Base-by-base conservation (phyloP, 1,284 basidiomycete genomes). In the Lentinula novae-zelandiae region DNA sequence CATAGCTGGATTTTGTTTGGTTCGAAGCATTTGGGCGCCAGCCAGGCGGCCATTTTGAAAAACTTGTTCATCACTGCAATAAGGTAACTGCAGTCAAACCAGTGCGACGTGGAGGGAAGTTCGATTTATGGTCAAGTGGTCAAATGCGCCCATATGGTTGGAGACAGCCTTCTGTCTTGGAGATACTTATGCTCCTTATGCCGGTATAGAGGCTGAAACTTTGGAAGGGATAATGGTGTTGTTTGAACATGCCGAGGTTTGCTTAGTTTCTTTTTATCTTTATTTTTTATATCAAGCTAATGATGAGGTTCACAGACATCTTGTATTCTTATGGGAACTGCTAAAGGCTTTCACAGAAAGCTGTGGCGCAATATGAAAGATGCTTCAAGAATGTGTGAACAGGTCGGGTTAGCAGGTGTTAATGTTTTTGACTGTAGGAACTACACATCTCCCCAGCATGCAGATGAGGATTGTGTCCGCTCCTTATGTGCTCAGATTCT, bases 401-500 rank as follows among this genome's bases (percentile, higher is more conserved):
- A 13, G n/a, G 10, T 48, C 5, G 55, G 55, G 6, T 12, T 46
- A 7, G 6, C 39, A 33, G 55, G 55, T 7, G 8, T 57, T 5
- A 57, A 44, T 27, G 8, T 57, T 12, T 57, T 46, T 34, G 15
- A 48, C 22, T 57, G 55, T 17, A 46, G 33, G 12, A 33, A 33
- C 7, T 57, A 57, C n/a, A 46, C 34, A n/a, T 39, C 55, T 22
- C 55, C 55, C n/a, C 40, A n/a, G 13, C 55, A 57, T 20, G 27
- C 22, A 15, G 42, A 57, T 57, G 39, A 33, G 22, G 55, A 57
- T 48, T 6, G 3, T 48, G n/a, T 17, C n/a, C 40, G 7, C 12
- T 46, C 13, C 36, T 33, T 57, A 3, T 46, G 39, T 49, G 34
- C 27, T 12, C 55, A 57, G n/a, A 12, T 48, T 17, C 10, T 27